Evolutionary conservation across 441 rosid genomes (phyloP).

Genomic region (Adansonia madagascariensis): DNA sequence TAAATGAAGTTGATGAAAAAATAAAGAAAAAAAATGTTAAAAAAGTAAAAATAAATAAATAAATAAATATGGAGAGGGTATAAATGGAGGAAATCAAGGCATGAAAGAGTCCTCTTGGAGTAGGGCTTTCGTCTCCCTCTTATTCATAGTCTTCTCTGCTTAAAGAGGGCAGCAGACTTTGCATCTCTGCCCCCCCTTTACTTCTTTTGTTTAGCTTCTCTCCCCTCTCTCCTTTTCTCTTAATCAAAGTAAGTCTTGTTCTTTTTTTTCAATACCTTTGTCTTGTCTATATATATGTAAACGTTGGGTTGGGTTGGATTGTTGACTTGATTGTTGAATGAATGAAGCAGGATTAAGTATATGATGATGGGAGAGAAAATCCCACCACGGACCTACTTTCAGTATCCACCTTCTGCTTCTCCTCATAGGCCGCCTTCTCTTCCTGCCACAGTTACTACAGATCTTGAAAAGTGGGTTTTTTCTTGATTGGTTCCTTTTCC

Average conservation of each 20-base stretch:
- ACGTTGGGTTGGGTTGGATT: slow-evolving; percentile 19
- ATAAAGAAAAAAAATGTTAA: no score
- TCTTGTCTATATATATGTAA: background rate
- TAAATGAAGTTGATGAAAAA: no score
- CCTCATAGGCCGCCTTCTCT: slow-evolving; percentile 78
- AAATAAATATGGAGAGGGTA: background rate
- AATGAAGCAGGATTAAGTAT: slow-evolving; percentile 15
- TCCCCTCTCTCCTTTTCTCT: slow-evolving; percentile 10
- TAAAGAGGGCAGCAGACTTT: slow-evolving; percentile 32
- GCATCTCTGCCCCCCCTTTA: slow-evolving; percentile 30
- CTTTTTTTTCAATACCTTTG: background rate
- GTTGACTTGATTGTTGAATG: slow-evolving; percentile 24
- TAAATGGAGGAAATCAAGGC: slow-evolving; percentile 6
- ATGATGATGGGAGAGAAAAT: slow-evolving; percentile 85
- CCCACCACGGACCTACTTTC: slow-evolving; percentile 81
- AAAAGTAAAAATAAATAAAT: background rate
- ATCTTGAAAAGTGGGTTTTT: slow-evolving; percentile 68
- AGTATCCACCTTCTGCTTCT: slow-evolving; percentile 86
- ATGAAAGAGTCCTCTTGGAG: slow-evolving; percentile 44
- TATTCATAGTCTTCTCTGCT: slow-evolving; percentile 31
- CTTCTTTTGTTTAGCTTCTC: slow-evolving; percentile 28
- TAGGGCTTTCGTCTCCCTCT: slow-evolving; percentile 54
- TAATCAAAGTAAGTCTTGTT: slow-evolving; percentile 31
- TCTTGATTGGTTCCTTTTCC: slow-evolving; percentile 4
- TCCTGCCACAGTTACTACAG: slow-evolving; percentile 40